A percentile compares a stretch with the other conserved stretches of the same genome.
Conservation (phyloP, 2,329 filamentous ascomycete species). For the Corniculantispora saksenae region DNA sequence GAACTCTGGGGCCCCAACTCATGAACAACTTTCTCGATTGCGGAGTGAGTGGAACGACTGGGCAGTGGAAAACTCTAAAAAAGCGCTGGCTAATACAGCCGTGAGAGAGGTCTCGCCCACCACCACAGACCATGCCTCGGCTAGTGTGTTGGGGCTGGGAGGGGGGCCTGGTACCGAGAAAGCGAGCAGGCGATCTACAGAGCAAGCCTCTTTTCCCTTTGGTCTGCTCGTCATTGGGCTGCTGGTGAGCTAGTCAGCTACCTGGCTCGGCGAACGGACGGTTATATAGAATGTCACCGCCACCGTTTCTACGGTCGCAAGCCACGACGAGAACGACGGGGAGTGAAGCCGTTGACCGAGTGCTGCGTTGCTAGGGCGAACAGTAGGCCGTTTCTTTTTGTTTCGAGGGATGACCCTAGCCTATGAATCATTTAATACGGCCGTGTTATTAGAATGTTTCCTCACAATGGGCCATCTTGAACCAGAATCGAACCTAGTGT, state of each 20-base stretch:
- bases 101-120: not conserved
- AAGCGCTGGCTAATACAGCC: not conserved
- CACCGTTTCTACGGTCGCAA: not conserved
- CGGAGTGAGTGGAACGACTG: not conserved
- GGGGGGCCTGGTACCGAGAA: slow-evolving; percentile 7
- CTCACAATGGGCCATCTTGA: not conserved
- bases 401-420: not conserved
- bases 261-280: slow-evolving; percentile 1
- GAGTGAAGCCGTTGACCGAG: not conserved
- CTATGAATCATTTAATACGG: not conserved
- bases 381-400: not conserved
- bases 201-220: not conserved
- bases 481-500: slow-evolving; percentile 8
- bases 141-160: slow-evolving; percentile 13
- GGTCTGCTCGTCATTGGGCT: not conserved
- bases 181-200: slow-evolving; percentile 8
- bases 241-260: not conserved
- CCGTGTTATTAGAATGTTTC: not conserved
- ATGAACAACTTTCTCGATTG: not conserved
- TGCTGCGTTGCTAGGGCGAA: not conserved
- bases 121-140: slow-evolving; percentile 3
- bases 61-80: slow-evolving; percentile 13
- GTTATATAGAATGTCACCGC: not conserved
- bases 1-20: too few species aligned
- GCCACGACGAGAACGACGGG: too few species aligned